Base-by-base conservation (phyloP, 1,284 basidiomycete genomes). In the Kwoniella shivajii region DNA sequence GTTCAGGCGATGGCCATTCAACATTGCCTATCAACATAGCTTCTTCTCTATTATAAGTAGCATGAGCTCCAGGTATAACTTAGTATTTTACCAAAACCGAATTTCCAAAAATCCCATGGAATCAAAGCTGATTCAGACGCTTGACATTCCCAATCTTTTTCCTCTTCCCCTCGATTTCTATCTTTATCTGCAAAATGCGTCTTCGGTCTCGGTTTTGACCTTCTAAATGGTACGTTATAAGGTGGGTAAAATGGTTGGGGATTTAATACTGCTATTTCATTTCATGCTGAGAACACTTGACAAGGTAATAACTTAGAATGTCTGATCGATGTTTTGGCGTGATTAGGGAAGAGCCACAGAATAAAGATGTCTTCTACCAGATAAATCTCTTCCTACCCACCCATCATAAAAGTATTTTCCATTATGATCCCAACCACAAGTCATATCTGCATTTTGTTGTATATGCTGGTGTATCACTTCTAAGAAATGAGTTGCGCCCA, bases 271-370 rank as follows among this genome's bases (percentile, higher is more conserved):
- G 75, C 68, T 48, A 79, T 82, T 26, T 85, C 85, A 68, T 86
- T 85, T 85, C 85, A 81, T 42, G 78, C 80, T n/a, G 77, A 71
- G 60, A 79, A 79, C 18, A 80, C 79, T 60, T 80, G 79, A 65
- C 76, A 76, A 3, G 78, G 77, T 27, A 76, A 64, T 43, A 66
- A 58, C 33, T 59, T 60, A 22, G 70, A 60, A 63, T 74, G 72
- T n/a, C 73, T 70, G 27, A 53, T 46, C 26, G 67, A 67, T 16
- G 72, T 74, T 4, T 51, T 29, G 0, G 72, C 68, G 20, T 68
- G 68, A 22, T 71, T 68, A 13, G 70, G 64, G 64, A 78, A 72
- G 22, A 73, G 68, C 74, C 74, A 26, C 1, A 6, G 6, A 31
- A 49, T 29, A 51, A 18, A 24, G 39, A 39, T 68, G 73, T 52